Evolutionary conservation across 768 basidiomycete species (phyloP).

Genomic region (Kwoniella newhampshirensis): DNA sequence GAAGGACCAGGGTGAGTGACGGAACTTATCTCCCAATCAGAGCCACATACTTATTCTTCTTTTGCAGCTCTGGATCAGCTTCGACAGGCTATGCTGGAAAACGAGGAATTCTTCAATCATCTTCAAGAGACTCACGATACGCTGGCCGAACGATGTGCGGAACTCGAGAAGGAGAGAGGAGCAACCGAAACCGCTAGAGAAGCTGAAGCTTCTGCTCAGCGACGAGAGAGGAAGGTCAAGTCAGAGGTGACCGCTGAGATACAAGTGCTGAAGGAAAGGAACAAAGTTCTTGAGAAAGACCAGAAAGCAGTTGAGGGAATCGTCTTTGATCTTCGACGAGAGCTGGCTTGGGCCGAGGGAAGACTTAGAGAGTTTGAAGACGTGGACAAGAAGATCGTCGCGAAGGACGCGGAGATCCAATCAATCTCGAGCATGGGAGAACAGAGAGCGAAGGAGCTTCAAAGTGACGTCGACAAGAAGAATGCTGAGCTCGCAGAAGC

Average conservation of each 20-base stretch:
- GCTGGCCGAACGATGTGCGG: conserved; percentile 19
- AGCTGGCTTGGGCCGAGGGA: conserved; percentile 10
- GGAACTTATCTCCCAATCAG: no score
- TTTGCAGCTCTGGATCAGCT: conserved; percentile 14
- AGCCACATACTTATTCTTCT: neutral
- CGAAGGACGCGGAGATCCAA: conserved; percentile 6
- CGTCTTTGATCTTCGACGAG: conserved; percentile 11
- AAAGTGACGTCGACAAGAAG: neutral
- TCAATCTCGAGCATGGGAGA: neutral
- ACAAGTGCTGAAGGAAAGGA: neutral
- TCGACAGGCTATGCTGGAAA: conserved; percentile 23
- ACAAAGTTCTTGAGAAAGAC: neutral
- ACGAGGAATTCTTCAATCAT: conserved; percentile 33
- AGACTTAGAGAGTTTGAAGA: neutral
- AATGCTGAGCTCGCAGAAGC: neutral
- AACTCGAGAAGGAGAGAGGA: conserved; percentile 17
- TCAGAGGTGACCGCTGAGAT: no score
- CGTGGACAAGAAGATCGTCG: conserved; percentile 6
- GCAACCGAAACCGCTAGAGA: neutral
- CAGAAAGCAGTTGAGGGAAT: conserved; percentile 8
- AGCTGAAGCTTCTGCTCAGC: no score
- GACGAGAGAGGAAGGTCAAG: no score
- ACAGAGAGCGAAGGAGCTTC: neutral
- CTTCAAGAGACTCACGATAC: conserved; percentile 31
- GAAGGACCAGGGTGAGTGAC: conserved; percentile 1